Evolutionary conservation across 78 protist genomes (phyloP), one percentile per base, ranked within the genome.

Genomic region (Trichosphaerium sp.): DNA sequence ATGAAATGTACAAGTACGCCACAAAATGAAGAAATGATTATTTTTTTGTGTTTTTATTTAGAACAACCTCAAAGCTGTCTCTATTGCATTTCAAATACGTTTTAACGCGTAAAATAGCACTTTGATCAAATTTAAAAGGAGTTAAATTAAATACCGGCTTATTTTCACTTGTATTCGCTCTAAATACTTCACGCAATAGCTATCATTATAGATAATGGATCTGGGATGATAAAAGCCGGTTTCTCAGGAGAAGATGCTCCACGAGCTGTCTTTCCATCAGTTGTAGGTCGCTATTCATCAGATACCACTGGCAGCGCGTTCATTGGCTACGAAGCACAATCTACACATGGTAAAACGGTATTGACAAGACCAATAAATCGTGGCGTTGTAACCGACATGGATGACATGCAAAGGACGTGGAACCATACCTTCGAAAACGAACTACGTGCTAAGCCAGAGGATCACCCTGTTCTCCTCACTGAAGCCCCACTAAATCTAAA

Each of bases 161-260:
- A n/a, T n/a, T n/a, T n/a, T n/a, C n/a, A n/a, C n/a, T n/a, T n/a
- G n/a, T n/a, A n/a, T n/a, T n/a, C n/a, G n/a, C n/a, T n/a, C n/a
- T n/a, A n/a, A n/a, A n/a, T n/a, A n/a, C n/a, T n/a, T n/a, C n/a
- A n/a, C n/a, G n/a, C n/a, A n/a, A n/a, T n/a, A n/a, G 49, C 75
- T 14, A 59, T 76, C 18, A 62, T 76, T 2, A 21, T 75, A 10
- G 84, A 78, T 34, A 28, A 42, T 15, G 84, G 84, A 4, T 44
- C 62, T 1, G 80, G 80, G 37, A 66, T 38, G 65, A n/a, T 28
- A 42, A 75, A 74, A 7, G 80, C 71, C 32, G 84, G 84, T 1
- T 74, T 78, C 31, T 37, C 61, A 35, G 84, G 75, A 43, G 79
- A 69, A 52, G 79, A 73, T 37, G 55, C 43, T 5, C 79, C 79